Base-by-base conservation (phyloP, 306 rosid genomes). In the Dalbergia cochinchinensis region DNA sequence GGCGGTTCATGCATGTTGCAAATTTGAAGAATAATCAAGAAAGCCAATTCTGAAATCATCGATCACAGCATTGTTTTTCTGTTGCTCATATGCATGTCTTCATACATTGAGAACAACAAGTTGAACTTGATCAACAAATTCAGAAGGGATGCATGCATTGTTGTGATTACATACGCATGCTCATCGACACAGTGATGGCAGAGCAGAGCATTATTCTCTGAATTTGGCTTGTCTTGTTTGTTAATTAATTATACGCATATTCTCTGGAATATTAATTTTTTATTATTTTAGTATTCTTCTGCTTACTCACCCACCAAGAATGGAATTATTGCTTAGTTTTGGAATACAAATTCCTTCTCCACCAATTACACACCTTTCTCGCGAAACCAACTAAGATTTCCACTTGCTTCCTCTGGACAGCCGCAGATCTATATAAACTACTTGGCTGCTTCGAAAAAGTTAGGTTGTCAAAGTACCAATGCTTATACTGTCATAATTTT, bases 361-460 rank as follows among this genome's bases (percentile, higher is more conserved):
- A 87, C 86, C 77, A 79, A 65, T 65, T 19, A 48, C 18, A 72
- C 44, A 19, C 55, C 50, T 70, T 81, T 78, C 54, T 63, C 54
- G 76, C 83, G 60, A 79, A 74, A 82, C 91, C 97, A 88, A 88
- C 89, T 73, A 87, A 88, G 91, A 88, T 51, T 88, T 87, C 94
- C 94, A 88, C 87, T 88, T 57, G 64, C 42, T 53, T 83, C 82
- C 54, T 71, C 73, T 80, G 77, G 57, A 76, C 69, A 78, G 82
- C 79, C 33, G 69, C 83, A 78, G 67, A 66, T 57, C 47, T 73
- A 67, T 58, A 69, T 79, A 44, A 73, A 63, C 68, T 55, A 4
- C 66, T 72, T 8, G 57, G 66, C 82, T 75, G 70, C 89, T 83
- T 87, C 82, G 53, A 8, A 66, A 89, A 86, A 80, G 84, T 61